Evolutionary conservation across 2,329 filamentous ascomycete species (phyloP), one percentile per base, ranked within the genome.

Genomic region (Fusarium nelsonii): DNA sequence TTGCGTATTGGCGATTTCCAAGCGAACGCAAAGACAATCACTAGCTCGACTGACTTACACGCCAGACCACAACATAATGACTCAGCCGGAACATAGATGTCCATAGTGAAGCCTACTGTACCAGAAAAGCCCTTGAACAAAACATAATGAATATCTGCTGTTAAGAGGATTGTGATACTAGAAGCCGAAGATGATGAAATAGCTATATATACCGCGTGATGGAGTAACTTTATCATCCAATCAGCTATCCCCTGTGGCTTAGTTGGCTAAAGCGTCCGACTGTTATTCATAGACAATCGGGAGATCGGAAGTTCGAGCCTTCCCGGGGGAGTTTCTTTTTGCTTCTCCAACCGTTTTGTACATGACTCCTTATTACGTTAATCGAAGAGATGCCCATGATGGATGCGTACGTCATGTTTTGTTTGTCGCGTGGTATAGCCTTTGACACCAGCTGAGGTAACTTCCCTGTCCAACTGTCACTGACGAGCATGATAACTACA

Each of bases 251-350:
- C 68, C 64, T 69, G 68, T 71, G 68, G 68, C 68, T 70, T 70
- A 70, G 68, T 70, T 70, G 68, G 68, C 67, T 70, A 70, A 70
- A 70, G 68, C 68, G 68, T 70, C 68, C 68, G 68, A 70, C 68
- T 70, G 68, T 70, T 70, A 70, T 68, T 56, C 23, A 50, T 50
- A 72, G 69, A 72, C 69, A 72, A 74, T 74, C 72, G 71, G 68
- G 70, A 74, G 72, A 74, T 74, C 72, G 70, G 68, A 72, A 74
- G 72, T 74, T 74, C 72, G 73, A 74, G 64, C 72, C 72, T 74
- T 74, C 66, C 72, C 72, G 72, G 72, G 72, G 72, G 72, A 74
- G 65, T 44, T 18, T 39, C n/a, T 44, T 58, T 65, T 65, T 53
- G 28, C 2, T 3, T 10, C 16, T 23, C 8, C 12, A 28, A 14